These are phyloP conservation scores for Penicillium samsonianum DNA, from an alignment of 495 filamentous ascomycete genomes.

Conservation along the genomic window DNA sequence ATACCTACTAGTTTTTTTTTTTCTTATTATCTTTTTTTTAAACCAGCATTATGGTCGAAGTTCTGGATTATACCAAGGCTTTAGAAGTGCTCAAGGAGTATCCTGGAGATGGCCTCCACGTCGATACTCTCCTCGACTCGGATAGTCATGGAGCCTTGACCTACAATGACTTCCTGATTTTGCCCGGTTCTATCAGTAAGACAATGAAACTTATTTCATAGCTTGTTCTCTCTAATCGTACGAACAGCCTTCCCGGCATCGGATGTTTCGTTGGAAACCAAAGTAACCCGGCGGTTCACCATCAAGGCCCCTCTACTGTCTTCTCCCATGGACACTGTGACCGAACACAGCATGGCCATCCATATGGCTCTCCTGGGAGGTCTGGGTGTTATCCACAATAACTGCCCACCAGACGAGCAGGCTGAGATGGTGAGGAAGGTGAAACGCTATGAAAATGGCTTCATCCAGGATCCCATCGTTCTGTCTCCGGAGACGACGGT, in stretches of 20 bases:
- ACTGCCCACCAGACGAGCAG: conserved; percentile 91
- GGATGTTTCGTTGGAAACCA: conserved; percentile 83
- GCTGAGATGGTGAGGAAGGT: conserved; percentile 99
- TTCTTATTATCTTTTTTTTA: too few species aligned
- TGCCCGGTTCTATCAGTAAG: conserved; percentile 68
- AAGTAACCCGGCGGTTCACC: conserved; percentile 87
- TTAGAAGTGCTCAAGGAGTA: conserved; percentile 77
- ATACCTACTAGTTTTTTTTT: too few species aligned
- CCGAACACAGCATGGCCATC: conserved; percentile 98
- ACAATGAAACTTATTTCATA: not conserved
- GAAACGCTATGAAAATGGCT: conserved; percentile 98
- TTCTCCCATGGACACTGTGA: conserved; percentile 99
- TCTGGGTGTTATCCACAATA: conserved; percentile 97
- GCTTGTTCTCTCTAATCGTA: not conserved
- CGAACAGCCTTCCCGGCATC: conserved; percentile 79
- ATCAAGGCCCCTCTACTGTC: conserved; percentile 94
- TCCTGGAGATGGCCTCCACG: conserved; percentile 77
- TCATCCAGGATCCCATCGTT: conserved; percentile 94
- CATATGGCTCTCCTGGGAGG: conserved; percentile 97
- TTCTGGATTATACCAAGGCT: conserved; percentile 62
- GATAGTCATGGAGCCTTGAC: conserved; percentile 87
- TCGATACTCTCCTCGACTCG: conserved; percentile 80
- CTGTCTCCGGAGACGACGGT: conserved; percentile 85
- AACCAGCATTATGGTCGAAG: not conserved
- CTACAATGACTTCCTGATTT: conserved; percentile 71